Conservation (phyloP, 495 filamentous ascomycete genomes). For the Penicillium herquei region DNA sequence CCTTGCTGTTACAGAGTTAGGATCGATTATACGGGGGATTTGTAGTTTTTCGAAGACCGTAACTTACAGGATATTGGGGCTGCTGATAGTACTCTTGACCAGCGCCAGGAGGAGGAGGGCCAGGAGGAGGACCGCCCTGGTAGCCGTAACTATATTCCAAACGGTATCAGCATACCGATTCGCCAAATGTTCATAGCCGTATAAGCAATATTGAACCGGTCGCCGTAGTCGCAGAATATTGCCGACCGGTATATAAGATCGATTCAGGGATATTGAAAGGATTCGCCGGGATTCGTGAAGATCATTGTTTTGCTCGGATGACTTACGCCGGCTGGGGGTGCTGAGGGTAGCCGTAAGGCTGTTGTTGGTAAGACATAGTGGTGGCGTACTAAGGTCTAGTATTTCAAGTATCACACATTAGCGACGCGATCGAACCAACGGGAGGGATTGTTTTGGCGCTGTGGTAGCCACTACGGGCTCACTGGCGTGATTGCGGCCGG, state of each 20-base stretch:
- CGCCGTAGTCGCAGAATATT: not conserved
- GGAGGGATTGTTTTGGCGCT: not conserved
- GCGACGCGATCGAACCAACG: not conserved
- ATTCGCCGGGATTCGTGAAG: not conserved
- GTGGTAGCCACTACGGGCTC: not conserved
- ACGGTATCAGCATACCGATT: not conserved
- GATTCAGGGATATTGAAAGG: too few relatives aligned
- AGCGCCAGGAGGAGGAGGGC: not conserved
- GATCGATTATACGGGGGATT: too few relatives aligned
- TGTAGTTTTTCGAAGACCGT: too few relatives aligned
- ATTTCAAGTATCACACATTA: not conserved
- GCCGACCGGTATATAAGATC: not conserved
- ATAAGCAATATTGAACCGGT: too few relatives aligned
- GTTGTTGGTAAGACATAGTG: slow-evolving; percentile 27
- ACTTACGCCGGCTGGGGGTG: slow-evolving; percentile 16
- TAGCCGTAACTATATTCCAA: not conserved
- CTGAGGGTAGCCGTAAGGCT: not conserved
- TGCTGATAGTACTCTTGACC: too few relatives aligned
- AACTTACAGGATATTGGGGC: too few relatives aligned
- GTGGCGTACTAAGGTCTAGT: not conserved
- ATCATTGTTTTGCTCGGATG: not conserved
- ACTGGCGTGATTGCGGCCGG: too few relatives aligned
- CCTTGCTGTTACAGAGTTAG: not conserved
- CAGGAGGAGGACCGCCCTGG: slow-evolving; percentile 4
- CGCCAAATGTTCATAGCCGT: not conserved